These are phyloP conservation scores for Entoloma clypeatum DNA, from an alignment of 1,284 basidiomycete species.

Conservation along the genomic window DNA sequence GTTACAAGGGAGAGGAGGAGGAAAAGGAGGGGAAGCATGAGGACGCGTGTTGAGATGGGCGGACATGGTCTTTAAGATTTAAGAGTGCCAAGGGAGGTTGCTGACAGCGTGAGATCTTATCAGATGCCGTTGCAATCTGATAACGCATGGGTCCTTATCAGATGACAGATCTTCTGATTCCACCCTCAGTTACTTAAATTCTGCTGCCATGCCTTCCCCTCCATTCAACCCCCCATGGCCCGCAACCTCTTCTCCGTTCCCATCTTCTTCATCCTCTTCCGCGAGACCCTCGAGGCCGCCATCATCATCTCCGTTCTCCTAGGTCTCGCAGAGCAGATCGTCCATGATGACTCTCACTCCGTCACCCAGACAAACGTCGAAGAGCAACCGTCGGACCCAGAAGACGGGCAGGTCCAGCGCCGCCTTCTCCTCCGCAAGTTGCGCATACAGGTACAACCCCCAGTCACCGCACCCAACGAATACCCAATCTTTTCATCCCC, in stretches of 20 bases:
- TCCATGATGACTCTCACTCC: conserved; percentile 38
- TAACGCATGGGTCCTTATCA: conserved; percentile 17
- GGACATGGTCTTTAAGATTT: conserved; percentile 10
- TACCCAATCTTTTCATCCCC: too few relatives aligned
- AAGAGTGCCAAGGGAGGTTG: conserved; percentile 16
- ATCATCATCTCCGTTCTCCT: conserved; percentile 88
- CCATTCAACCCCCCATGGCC: conserved; percentile 38
- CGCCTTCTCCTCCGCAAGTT: conserved; percentile 56
- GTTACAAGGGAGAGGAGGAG: conserved; percentile 25
- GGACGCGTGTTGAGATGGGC: background rate
- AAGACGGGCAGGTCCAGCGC: conserved; percentile 29
- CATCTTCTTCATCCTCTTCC: conserved; percentile 87
- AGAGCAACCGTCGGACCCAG: conserved; percentile 20
- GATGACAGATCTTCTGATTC: conserved; percentile 6
- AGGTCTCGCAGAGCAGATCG: conserved; percentile 79
- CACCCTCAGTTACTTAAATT: background rate
- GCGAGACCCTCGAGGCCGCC: conserved; percentile 85
- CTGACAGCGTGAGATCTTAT: conserved; percentile 16
- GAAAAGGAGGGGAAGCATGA: conserved; percentile 12
- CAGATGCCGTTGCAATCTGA: conserved; percentile 30
- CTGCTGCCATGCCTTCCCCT: conserved; percentile 1
- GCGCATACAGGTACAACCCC: conserved; percentile 50
- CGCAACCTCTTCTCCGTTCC: conserved; percentile 71
- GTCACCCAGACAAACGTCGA: conserved; percentile 15
- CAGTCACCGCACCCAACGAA: background rate